A percentile compares a stretch with the other conserved stretches of the same genome.
Conservation (phyloP, 768 basidiomycete genomes). For the Podaxis sp. region DNA sequence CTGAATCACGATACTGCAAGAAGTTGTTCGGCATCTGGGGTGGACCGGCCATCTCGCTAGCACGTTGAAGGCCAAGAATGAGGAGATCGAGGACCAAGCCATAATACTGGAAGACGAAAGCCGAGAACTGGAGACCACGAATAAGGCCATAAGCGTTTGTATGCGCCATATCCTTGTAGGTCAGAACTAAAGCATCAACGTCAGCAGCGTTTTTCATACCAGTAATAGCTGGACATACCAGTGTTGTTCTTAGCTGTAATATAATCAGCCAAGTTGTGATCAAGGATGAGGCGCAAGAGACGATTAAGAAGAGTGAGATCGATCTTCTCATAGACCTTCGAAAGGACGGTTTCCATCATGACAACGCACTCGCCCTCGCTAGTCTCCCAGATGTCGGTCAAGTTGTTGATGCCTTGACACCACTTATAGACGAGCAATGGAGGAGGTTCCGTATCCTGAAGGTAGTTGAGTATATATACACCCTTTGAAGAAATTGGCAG, state of each 20-base stretch:
- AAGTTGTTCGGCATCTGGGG: conserved; percentile 98
- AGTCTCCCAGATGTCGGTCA: conserved; percentile 98
- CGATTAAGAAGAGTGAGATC: conserved; percentile 96
- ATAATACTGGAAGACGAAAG: conserved; percentile 99
- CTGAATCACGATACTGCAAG: conserved; percentile 92
- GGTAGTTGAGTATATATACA: conserved; percentile 11
- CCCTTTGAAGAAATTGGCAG: conserved; percentile 1
- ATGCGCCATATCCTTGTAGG: conserved; percentile 81
- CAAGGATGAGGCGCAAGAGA: conserved; percentile 91
- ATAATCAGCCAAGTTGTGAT: conserved; percentile 98
- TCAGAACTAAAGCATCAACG: conserved; percentile 19
- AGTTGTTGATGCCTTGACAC: conserved; percentile 99
- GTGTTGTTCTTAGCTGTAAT: conserved; percentile 99
- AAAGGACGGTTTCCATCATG: conserved; percentile 97
- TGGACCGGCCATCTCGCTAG: conserved; percentile 98
- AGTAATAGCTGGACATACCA: conserved; percentile 33
- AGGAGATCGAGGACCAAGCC: conserved; percentile 94
- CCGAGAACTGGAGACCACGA: conserved; percentile 96
- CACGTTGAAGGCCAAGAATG: conserved; percentile 95
- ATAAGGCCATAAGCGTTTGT: conserved; percentile 97
- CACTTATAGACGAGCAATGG: conserved; percentile 98
- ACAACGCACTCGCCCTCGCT: conserved; percentile 97
- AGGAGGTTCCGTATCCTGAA: conserved; percentile 88
- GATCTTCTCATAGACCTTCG: conserved; percentile 99
- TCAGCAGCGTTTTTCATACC: neutral